These are phyloP conservation scores for Xerocomellus chrysenteron DNA, from an alignment of 768 basidiomycete species.

Conservation along the genomic window DNA sequence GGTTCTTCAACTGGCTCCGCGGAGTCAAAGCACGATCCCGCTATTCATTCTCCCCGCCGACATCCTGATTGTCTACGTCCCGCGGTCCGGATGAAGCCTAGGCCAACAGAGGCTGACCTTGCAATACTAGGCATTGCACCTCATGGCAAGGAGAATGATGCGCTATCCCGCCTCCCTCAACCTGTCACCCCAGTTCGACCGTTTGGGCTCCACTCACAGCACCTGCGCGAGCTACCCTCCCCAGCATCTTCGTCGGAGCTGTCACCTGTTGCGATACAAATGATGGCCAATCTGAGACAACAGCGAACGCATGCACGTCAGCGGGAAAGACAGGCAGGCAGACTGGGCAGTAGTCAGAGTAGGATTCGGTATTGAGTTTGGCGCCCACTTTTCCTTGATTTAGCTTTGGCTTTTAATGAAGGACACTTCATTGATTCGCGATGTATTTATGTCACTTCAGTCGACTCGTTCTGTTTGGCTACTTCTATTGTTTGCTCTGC, in stretches of 20 bases:
- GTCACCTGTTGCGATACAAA: slow-evolving; percentile 62
- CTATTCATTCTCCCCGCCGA: neutral
- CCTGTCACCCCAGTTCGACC: slow-evolving; percentile 45
- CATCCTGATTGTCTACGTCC: slow-evolving; percentile 10
- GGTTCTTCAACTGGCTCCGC: slow-evolving; percentile 26
- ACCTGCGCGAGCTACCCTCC: slow-evolving; percentile 42
- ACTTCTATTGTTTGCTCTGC: slow-evolving; percentile 6
- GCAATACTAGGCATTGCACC: too few relatives aligned
- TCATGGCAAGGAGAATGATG: slow-evolving; percentile 25
- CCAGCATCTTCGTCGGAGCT: slow-evolving; percentile 73
- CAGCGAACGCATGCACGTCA: slow-evolving; percentile 36
- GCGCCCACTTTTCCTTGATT: neutral
- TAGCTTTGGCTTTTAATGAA: slow-evolving; percentile 17
- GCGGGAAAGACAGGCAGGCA: slow-evolving; percentile 31
- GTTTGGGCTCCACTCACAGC: slow-evolving; percentile 37
- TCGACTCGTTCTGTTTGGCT: slow-evolving; percentile 7
- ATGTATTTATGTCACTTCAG: slow-evolving; percentile 14
- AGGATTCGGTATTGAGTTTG: slow-evolving; percentile 28
- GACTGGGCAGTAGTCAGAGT: slow-evolving; percentile 33
- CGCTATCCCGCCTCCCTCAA: slow-evolving; percentile 33
- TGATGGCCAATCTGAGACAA: slow-evolving; percentile 63
- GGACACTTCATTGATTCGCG: slow-evolving; percentile 9
- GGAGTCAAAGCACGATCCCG: slow-evolving; percentile 12
- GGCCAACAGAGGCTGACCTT: neutral
- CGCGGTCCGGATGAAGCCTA: neutral